phyloP scores from a whole-genome alignment of 345 rosid species.

The Euphorbia tirucalli region DNA sequence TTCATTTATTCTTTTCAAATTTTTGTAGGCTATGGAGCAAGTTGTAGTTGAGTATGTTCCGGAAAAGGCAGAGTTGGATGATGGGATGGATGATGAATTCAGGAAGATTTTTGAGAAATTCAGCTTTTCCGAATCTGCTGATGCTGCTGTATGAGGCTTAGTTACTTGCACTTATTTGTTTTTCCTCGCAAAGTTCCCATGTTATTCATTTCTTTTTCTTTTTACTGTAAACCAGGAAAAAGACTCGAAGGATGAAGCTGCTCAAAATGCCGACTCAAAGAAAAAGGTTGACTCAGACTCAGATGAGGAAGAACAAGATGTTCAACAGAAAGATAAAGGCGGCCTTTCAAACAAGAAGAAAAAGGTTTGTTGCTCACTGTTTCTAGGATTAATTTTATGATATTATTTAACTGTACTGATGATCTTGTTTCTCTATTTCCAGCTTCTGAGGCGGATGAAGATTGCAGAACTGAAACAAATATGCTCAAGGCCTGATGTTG shows the following conservation, averaged over 20 bases:
- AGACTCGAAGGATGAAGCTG: constrained; percentile 58
- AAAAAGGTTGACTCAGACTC: constrained; percentile 73
- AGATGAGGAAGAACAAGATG: constrained; percentile 74
- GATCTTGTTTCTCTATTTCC: constrained; percentile 15
- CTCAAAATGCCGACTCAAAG: constrained; percentile 52
- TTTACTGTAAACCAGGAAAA: constrained; percentile 45
- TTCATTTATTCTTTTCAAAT: neutral
- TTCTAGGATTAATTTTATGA: neutral
- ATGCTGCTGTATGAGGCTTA: constrained; percentile 50
- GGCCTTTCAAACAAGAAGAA: constrained; percentile 81
- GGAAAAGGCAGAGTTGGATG: constrained; percentile 79
- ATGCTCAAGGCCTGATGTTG: constrained; percentile 97
- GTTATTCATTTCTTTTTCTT: neutral
- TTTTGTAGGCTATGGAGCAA: constrained; percentile 57
- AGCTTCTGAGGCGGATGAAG: constrained; percentile 94
- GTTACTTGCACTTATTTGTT: neutral
- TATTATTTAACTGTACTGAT: constrained; percentile 10
- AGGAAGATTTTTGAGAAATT: constrained; percentile 81
- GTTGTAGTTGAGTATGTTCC: constrained; percentile 86
- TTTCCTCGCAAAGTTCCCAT: neutral
- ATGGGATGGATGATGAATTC: constrained; percentile 75
- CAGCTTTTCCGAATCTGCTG: constrained; percentile 51
- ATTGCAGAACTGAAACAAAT: constrained; percentile 91
- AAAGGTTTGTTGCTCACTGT: constrained; percentile 41
- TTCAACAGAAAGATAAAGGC: constrained; percentile 71